These are phyloP conservation scores for Cercospora beticola DNA, from an alignment of 2,329 filamentous ascomycete genomes.

Conservation along the genomic window DNA sequence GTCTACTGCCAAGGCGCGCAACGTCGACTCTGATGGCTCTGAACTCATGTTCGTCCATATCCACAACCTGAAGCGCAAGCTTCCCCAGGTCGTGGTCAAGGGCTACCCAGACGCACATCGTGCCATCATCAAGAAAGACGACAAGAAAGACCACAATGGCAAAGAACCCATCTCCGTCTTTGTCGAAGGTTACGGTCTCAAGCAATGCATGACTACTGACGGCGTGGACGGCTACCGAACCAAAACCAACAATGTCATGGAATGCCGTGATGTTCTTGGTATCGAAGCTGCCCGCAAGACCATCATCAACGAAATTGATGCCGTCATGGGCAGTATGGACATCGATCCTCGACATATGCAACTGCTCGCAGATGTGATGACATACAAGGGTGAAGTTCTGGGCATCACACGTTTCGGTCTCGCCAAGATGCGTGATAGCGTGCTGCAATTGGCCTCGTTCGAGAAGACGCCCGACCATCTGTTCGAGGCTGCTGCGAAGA, in stretches of 20 bases:
- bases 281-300: constrained; percentile 91
- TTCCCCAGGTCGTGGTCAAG: constrained; percentile 82
- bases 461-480: constrained; percentile 98
- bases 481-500: constrained; percentile 88
- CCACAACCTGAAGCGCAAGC: constrained; percentile 77
- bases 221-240: constrained; percentile 78
- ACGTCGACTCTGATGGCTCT: constrained; percentile 47
- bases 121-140: constrained; percentile 83
- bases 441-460: constrained; percentile 90
- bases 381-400: constrained; percentile 94
- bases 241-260: constrained; percentile 84
- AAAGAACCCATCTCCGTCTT: constrained; percentile 56
- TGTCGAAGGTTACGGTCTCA: constrained; percentile 92
- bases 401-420: constrained; percentile 96
- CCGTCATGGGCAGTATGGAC: constrained; percentile 89
- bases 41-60: constrained; percentile 73
- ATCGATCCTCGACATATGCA: constrained; percentile 99
- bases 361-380: constrained; percentile 96
- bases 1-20: constrained; percentile 40
- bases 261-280: constrained; percentile 80
- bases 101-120: constrained; percentile 83
- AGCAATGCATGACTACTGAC: constrained; percentile 86
- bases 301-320: constrained; percentile 82
- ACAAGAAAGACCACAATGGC: constrained; percentile 65
- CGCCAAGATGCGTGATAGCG: constrained; percentile 92